Evolutionary conservation across 305 asterid species (phyloP), one percentile per base, ranked within the genome.

Genomic region (Fraxinus angustifolia): DNA sequence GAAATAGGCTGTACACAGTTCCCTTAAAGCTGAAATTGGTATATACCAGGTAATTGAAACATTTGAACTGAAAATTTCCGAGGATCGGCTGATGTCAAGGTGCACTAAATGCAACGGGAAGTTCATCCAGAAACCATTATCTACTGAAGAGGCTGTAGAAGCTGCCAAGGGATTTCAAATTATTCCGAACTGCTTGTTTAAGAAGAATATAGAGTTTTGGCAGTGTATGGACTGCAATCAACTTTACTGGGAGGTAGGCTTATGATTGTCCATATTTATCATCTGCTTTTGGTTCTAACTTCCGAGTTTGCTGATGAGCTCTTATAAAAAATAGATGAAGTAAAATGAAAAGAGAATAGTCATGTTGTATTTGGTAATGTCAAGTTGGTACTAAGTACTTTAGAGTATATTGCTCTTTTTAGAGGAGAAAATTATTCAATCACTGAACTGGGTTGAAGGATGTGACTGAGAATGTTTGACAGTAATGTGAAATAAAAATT

Each of bases 201-300:
- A 95, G 82, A 92, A 87, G 86, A 92, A 93, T 82, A 76, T 93
- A 56, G 94, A 92, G 87, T 95, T 95, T 79, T 95, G 99, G 98
- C 95, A 91, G 87, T 95, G 97, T 87, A 92, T 80, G 91, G 97
- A 93, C 85, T 95, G 99, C 89, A 88, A 90, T 87, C 98, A 92
- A 83, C 97, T 95, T 77, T 95, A 95, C 88, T 95, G 99, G 99
- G 99, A 95, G 98, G 99, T 95, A 91, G 19, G 19, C 83, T 70
- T 80, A 73, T 80, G 30, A 1, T 60, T 56, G 38, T 50, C 62
- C 26, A n/a, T 53, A 53, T n/a, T 53, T 53, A 23, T 60, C 11
- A 21, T 8, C 30, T 21, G 11, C 33, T 21, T 60, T 60, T 60
- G 31, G 71, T 17, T 60, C 31, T 60, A 21, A 60, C 14, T 60